phyloP scores from a whole-genome alignment of 2,329 filamentous ascomycete genomes.

The Aschersonia sp. region DNA sequence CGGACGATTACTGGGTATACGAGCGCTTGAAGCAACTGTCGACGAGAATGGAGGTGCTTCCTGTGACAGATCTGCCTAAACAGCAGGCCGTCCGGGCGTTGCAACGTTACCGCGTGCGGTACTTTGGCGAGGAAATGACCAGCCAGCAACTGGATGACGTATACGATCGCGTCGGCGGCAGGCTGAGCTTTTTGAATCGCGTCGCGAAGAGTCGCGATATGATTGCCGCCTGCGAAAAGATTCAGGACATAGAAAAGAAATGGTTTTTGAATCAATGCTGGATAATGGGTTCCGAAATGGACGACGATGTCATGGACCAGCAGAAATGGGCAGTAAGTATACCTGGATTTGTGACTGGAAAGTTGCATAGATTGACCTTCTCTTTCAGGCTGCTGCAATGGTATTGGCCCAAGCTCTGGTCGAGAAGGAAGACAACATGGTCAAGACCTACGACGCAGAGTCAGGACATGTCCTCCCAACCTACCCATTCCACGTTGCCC shows the following conservation, averaged over 20 bases:
- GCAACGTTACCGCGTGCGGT: slow-evolving; percentile 64
- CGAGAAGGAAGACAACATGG: slow-evolving; percentile 57
- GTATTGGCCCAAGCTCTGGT: slow-evolving; percentile 83
- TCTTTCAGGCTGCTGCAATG: slow-evolving; percentile 67
- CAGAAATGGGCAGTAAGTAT: slow-evolving; percentile 73
- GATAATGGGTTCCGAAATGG: slow-evolving; percentile 62
- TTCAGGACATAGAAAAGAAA: slow-evolving; percentile 55
- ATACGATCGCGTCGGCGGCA: slow-evolving; percentile 76
- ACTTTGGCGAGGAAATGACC: slow-evolving; percentile 49
- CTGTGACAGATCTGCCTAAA: slow-evolving; percentile 73
- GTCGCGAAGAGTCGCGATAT: slow-evolving; percentile 82
- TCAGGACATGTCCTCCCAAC: slow-evolving; percentile 65
- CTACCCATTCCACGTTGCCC: slow-evolving; percentile 67
- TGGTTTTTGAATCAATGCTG: slow-evolving; percentile 68
- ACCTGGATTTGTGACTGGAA: background rate
- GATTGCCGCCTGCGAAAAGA: slow-evolving; percentile 62
- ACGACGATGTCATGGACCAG: slow-evolving; percentile 97
- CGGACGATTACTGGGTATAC: slow-evolving; percentile 97
- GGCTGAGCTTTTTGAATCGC: slow-evolving; percentile 74
- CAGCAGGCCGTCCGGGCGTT: slow-evolving; percentile 63
- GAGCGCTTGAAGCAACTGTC: slow-evolving; percentile 85
- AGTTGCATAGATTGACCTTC: background rate
- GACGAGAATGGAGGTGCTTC: slow-evolving; percentile 87
- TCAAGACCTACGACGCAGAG: slow-evolving; percentile 51
- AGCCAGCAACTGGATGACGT: slow-evolving; percentile 53